Percentiles rank a stretch among this genome's conserved stretches.
Evolutionary conservation across 345 rosid species (phyloP).

Genomic region (Carallia pectinifolia): DNA sequence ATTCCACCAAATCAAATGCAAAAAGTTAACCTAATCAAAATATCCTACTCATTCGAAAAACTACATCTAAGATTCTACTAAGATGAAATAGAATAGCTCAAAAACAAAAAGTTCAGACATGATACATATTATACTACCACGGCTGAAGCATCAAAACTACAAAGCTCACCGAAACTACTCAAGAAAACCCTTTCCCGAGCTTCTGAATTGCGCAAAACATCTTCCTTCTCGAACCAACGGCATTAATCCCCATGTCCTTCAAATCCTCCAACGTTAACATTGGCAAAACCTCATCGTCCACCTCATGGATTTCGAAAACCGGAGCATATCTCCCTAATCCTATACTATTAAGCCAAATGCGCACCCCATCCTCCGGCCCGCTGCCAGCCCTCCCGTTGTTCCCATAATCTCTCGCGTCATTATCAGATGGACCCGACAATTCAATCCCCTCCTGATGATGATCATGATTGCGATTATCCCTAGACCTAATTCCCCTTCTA

Average conservation of each 20-base stretch:
- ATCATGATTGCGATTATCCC: conserved; percentile 19
- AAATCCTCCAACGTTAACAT: conserved; percentile 83
- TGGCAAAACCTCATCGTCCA: conserved; percentile 80
- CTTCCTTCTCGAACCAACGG: conserved; percentile 85
- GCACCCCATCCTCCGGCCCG: conserved; percentile 52
- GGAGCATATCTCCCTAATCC: conserved; percentile 78
- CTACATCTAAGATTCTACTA: conserved; percentile 20
- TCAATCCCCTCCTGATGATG: conserved; percentile 39
- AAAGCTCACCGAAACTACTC: conserved; percentile 23
- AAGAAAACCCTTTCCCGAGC: conserved; percentile 73
- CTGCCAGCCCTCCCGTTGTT: conserved; percentile 28
- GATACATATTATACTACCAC: conserved; percentile 47
- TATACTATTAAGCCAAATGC: conserved; percentile 61
- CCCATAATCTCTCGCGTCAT: conserved; percentile 44
- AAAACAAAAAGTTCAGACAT: conserved; percentile 39
- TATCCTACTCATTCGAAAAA: conserved; percentile 33
- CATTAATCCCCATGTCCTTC: conserved; percentile 87
- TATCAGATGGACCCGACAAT: conserved; percentile 55
- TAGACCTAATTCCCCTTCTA: conserved; percentile 31
- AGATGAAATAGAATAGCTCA: conserved; percentile 19
- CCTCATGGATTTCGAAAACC: conserved; percentile 83
- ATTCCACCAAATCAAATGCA: conserved; percentile 26
- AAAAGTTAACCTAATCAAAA: conserved; percentile 15
- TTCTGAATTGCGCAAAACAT: conserved; percentile 74
- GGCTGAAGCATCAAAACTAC: conserved; percentile 36